Evolutionary conservation across 805 yeast species (phyloP), one percentile per base, ranked within the genome.

Genomic region (Pichia heedii): DNA sequence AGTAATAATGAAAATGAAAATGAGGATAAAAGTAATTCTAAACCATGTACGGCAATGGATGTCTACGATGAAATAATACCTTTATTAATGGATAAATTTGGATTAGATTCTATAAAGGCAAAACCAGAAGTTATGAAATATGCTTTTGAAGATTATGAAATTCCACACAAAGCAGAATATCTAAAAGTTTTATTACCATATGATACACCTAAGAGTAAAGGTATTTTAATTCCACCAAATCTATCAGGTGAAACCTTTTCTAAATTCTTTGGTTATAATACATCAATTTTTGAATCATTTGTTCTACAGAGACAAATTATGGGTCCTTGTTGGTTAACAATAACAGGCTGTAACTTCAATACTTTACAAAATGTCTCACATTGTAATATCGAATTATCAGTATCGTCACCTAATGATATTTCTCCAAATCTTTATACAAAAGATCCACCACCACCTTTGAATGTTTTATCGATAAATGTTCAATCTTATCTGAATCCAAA

Each of bases 271-370:
- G 97, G 97, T 40, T 70, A 85, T 3, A 76, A 70, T 46, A 62
- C 93, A 3, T 72, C 73, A 43, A 68, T 85, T 21, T 88, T 93
- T 60, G 98, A 93, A 66, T 72, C 85, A 12, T 87, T 93, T 62
- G 93, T 87, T 11, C 54, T 89, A 22, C 86, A 81, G 60, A 72
- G 84, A 53, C 80, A 82, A 52, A 72, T 93, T 37, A 89, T 87
- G 96, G 98, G 98, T 10, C 98, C 98, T 3, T 88, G 97, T 60
- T 93, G 98, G 98, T 67, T 93, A 41, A 83, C 83, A 39, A 70
- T 93, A 41, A 68, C 71, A 36, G 71, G 75, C 40, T 82, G 81
- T 39, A 79, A 81, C 48, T 82, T 84, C 52, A 58, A 61, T 21
- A 60, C 76, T 0, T 61, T 81, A 34, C 73, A 70, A 41, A 81